Evolutionary conservation across 2,329 filamentous ascomycete genomes (phyloP).

Genomic region (Colletotrichum gloeosporioides): DNA sequence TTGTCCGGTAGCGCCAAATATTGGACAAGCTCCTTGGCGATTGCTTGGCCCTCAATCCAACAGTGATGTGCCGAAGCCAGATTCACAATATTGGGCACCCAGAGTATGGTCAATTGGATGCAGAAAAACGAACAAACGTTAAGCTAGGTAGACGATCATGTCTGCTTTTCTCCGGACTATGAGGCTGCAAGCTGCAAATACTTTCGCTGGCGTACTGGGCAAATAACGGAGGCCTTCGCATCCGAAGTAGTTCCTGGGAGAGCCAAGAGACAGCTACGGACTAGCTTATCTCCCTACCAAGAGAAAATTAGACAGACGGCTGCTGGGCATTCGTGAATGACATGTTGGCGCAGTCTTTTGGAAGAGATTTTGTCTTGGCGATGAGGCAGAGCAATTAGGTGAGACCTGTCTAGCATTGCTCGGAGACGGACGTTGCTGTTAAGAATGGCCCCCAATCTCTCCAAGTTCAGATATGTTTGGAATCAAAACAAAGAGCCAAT

Average conservation of each 20-base stretch:
- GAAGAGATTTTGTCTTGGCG: not conserved
- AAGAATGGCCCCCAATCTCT: not conserved
- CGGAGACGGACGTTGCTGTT: not conserved
- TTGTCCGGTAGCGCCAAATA: not conserved
- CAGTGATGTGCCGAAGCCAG: not conserved
- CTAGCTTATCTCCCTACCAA: not conserved
- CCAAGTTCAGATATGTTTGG: not conserved
- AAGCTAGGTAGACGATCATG: not conserved
- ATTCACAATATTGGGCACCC: not conserved
- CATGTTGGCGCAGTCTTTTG: not conserved
- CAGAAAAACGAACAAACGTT: not conserved
- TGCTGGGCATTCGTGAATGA: not conserved
- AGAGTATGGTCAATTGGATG: not conserved
- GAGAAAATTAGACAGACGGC: not conserved
- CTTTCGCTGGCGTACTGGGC: not conserved
- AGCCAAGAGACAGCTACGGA: not conserved
- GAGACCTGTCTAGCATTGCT: not conserved
- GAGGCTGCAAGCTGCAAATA: not conserved
- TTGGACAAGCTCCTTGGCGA: conserved; percentile 4
- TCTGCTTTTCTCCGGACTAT: not conserved
- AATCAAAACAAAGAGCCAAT: not conserved
- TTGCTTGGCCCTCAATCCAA: not conserved
- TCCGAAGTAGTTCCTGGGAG: not conserved
- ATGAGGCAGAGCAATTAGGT: not conserved
- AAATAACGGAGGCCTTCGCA: not conserved